phyloP scores from a whole-genome alignment of 2,329 filamentous ascomycete species.

The Aschersonia sp. region DNA sequence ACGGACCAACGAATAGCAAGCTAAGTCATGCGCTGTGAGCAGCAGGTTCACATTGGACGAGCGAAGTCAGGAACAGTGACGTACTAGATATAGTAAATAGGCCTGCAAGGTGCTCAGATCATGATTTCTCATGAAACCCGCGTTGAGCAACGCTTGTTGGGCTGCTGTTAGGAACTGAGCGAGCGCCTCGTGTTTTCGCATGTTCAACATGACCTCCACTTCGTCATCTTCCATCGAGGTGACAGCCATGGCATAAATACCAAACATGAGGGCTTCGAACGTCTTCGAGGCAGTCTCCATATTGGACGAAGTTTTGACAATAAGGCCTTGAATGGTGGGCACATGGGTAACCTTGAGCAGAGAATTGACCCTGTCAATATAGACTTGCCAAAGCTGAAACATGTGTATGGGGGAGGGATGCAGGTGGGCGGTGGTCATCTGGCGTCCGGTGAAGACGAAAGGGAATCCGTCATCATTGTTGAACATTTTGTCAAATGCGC shows the following conservation, averaged over 20 bases:
- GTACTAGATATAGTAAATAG: constrained; percentile 50
- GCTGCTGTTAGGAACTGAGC: constrained; percentile 40
- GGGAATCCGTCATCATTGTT: constrained; percentile 40
- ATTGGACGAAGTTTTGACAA: constrained; percentile 46
- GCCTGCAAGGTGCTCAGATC: constrained; percentile 55
- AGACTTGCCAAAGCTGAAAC: constrained; percentile 54
- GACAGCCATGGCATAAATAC: constrained; percentile 45
- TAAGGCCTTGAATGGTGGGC: constrained; percentile 47
- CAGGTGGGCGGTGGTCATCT: constrained; percentile 26
- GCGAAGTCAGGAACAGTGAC: constrained; percentile 6
- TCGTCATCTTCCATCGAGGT: constrained; percentile 42
- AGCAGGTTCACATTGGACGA: neutral
- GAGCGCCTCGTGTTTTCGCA: constrained; percentile 35
- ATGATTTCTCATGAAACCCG: constrained; percentile 49
- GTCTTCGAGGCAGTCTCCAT: constrained; percentile 36
- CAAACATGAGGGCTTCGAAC: constrained; percentile 55
- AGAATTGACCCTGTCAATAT: constrained; percentile 55
- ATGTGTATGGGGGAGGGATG: constrained; percentile 45
- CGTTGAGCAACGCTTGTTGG: constrained; percentile 52
- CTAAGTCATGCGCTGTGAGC: constrained; percentile 6
- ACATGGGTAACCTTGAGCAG: constrained; percentile 54
- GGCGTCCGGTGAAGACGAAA: constrained; percentile 34
- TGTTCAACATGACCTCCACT: constrained; percentile 37
- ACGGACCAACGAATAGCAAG: constrained; percentile 38
- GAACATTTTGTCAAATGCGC: constrained; percentile 46